phyloP scores from a whole-genome alignment of 139 green algal genomes.

The Astrephomene gubernaculifera region DNA sequence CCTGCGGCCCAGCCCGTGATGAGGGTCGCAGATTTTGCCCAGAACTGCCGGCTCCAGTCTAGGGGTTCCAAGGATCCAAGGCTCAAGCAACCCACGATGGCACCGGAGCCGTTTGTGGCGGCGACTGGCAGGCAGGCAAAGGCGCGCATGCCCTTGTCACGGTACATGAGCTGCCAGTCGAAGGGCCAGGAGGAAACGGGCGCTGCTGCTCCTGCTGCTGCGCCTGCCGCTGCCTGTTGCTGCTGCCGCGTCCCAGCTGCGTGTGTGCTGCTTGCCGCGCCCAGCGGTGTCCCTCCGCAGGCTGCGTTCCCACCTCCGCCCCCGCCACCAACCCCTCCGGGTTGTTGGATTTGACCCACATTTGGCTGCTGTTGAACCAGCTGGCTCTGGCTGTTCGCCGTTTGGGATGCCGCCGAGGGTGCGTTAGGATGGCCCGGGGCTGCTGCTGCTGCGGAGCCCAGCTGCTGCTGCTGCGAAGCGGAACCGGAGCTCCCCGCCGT shows the following conservation, averaged over 20 bases:
- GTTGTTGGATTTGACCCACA: too few species aligned
- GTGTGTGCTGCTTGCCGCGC: too few species aligned
- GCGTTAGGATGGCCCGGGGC: too few species aligned
- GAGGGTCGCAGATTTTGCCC: conserved; percentile 26
- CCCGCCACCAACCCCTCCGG: too few species aligned
- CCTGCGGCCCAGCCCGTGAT: conserved; percentile 58
- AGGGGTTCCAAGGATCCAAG: conserved; percentile 26
- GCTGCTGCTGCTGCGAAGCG: too few species aligned
- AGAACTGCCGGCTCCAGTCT: conserved; percentile 56
- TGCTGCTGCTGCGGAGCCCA: too few species aligned
- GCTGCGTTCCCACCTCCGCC: too few species aligned
- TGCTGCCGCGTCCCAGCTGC: neutral
- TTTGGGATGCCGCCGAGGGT: too few species aligned
- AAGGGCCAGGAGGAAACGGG: conserved; percentile 18
- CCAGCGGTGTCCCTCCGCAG: neutral
- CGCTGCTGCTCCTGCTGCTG: neutral
- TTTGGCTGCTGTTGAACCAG: too few species aligned
- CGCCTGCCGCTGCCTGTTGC: neutral
- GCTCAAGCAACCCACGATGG: conserved; percentile 48
- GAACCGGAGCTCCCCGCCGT: too few species aligned
- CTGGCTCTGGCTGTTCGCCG: too few species aligned
- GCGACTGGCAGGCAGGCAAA: conserved; percentile 35
- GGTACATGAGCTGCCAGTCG: conserved; percentile 35
- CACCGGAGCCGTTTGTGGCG: conserved; percentile 41
- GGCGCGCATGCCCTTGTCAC: conserved; percentile 35